A percentile compares a stretch with the other conserved stretches of the same genome.
Evolutionary conservation across 495 filamentous ascomycete species (phyloP).

Genomic region (Trichodelitschia bisporula): DNA sequence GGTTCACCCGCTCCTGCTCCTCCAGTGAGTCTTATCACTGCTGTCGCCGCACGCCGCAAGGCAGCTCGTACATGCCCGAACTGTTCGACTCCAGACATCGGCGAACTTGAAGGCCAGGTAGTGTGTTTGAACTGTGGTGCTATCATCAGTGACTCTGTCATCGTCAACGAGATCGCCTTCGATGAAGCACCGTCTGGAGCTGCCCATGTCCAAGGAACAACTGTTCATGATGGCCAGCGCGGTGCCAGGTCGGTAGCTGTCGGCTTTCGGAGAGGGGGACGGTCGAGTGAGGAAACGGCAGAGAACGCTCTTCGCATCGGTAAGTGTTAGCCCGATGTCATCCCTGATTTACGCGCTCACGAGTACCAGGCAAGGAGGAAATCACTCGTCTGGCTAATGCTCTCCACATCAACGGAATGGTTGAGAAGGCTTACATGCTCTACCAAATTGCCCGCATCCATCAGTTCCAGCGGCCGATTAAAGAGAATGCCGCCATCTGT

Average conservation of each 20-base stretch:
- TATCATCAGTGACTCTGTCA: constrained; percentile 56
- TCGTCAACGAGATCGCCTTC: constrained; percentile 77
- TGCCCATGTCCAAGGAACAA: constrained; percentile 74
- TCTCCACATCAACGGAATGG: constrained; percentile 26
- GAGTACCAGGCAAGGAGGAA: constrained; percentile 5
- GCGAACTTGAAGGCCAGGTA: constrained; percentile 24
- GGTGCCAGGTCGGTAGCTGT: constrained; percentile 34
- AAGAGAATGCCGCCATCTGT: constrained; percentile 62
- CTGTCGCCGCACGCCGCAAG: not conserved
- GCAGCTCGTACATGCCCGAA: constrained; percentile 1
- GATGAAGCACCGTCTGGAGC: constrained; percentile 63
- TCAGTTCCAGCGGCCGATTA: too few species aligned
- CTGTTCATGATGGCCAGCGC: constrained; percentile 57
- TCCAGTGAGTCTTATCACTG: too few species aligned
- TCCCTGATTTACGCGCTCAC: not conserved
- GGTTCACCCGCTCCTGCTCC: too few species aligned
- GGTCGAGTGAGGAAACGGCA: too few species aligned
- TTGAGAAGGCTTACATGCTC: constrained; percentile 38
- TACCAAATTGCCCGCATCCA: constrained; percentile 59
- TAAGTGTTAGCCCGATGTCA: not conserved
- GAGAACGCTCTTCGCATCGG: not conserved
- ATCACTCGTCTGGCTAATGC: constrained; percentile 6
- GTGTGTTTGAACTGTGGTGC: constrained; percentile 68
- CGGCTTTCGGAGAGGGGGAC: too few species aligned
- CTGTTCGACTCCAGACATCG: not conserved